Percentiles rank a stretch among this genome's conserved stretches.
Conservation (phyloP, 2,329 filamentous ascomycete species). For the Penicillium digitatum region DNA sequence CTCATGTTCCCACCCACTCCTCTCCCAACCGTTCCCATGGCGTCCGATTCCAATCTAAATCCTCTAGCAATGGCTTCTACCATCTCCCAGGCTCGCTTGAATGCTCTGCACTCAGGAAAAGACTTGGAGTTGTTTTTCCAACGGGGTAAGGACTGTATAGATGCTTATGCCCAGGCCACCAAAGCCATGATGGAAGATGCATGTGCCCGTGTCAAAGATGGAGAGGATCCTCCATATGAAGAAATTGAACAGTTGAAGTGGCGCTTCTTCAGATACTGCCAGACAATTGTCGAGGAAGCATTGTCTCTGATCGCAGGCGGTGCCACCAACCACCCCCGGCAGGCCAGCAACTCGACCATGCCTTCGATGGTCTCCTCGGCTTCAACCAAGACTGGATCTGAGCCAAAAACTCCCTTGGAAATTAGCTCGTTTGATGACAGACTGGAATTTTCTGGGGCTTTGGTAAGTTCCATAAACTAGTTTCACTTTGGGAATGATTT, state of each 20-base stretch:
- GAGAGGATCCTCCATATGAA: constrained; percentile 1
- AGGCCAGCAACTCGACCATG: background rate
- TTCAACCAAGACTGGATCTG: background rate
- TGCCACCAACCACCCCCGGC: background rate
- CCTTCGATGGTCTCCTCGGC: background rate
- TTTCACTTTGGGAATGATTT: background rate
- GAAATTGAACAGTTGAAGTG: constrained; percentile 10
- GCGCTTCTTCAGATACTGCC: constrained; percentile 23
- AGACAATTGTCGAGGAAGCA: background rate
- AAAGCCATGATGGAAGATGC: constrained; percentile 4
- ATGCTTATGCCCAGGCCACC: constrained; percentile 2
- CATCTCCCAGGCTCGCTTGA: background rate
- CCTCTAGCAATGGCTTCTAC: background rate
- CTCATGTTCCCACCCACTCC: background rate
- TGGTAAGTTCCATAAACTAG: background rate
- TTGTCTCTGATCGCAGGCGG: background rate
- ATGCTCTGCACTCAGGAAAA: background rate
- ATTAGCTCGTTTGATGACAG: background rate
- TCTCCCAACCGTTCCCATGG: constrained; percentile 15
- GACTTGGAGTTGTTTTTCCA: background rate
- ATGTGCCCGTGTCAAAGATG: background rate
- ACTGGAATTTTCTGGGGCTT: background rate
- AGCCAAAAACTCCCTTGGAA: background rate
- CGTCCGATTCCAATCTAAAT: background rate
- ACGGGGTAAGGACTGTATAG: background rate